phyloP scores from a whole-genome alignment of 345 rosid species.

The Citrus cavaleriei region DNA sequence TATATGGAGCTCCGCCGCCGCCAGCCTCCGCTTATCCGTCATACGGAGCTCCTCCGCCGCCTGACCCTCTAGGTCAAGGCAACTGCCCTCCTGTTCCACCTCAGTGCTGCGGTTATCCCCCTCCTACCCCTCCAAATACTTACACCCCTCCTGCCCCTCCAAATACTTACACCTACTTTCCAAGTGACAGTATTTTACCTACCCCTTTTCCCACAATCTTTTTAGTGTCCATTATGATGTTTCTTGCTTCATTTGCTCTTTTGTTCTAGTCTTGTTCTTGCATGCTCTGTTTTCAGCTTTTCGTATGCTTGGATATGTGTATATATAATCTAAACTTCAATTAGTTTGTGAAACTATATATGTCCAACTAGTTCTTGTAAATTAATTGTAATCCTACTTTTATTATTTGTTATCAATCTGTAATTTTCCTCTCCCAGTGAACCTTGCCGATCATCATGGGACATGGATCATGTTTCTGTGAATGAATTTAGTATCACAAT shows the following conservation, averaged over 20 bases:
- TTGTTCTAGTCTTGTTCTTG: conserved; percentile 11
- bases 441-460: background rate
- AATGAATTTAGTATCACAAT: background rate
- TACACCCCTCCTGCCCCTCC: conserved; percentile 20
- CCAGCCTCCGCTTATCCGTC: conserved; percentile 12
- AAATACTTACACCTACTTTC: conserved; percentile 10
- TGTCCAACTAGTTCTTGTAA: background rate
- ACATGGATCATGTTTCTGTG: background rate
- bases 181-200: conserved; percentile 9
- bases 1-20: conserved; percentile 21
- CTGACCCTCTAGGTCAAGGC: conserved; percentile 11
- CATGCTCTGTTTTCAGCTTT: background rate
- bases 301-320: background rate
- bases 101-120: conserved; percentile 29
- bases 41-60: conserved; percentile 23
- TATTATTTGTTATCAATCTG: background rate
- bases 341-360: background rate
- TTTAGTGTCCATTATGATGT: conserved; percentile 7
- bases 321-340: background rate
- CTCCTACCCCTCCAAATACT: conserved; percentile 22
- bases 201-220: background rate
- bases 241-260: conserved; percentile 9
- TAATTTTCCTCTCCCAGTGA: background rate
- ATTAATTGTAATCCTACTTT: background rate
- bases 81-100: conserved; percentile 29